These are phyloP conservation scores for Cajanus cajan DNA, from an alignment of 306 rosid genomes.

Conservation along the genomic window DNA sequence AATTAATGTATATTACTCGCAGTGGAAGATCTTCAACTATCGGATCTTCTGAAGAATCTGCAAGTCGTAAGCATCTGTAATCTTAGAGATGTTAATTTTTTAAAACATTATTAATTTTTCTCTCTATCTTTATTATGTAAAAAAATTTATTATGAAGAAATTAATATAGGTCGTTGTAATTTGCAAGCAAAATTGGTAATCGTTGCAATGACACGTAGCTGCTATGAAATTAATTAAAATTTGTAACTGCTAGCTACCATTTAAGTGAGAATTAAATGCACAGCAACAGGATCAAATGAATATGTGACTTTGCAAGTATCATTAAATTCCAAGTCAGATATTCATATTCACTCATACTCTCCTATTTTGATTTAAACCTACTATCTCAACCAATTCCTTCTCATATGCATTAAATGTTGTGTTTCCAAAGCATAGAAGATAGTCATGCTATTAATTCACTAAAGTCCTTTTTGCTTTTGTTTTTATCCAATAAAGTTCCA, in stretches of 20 bases:
- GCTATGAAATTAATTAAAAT: conserved; percentile 6
- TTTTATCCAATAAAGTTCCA: background rate
- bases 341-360: conserved; percentile 1
- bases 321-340: conserved; percentile 20
- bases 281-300: conserved; percentile 8
- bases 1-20: too few relatives aligned
- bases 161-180: background rate
- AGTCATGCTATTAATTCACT: background rate
- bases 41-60: too few relatives aligned
- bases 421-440: background rate
- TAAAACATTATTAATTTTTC: too few relatives aligned
- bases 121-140: too few relatives aligned
- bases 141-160: too few relatives aligned
- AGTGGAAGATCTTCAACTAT: too few relatives aligned
- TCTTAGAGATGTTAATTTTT: background rate
- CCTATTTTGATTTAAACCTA: background rate
- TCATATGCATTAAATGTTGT: background rate
- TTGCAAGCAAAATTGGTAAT: background rate
- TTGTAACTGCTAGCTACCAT: conserved; percentile 40
- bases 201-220: background rate
- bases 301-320: conserved; percentile 28
- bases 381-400: conserved; percentile 10
- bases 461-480: background rate
- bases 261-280: conserved; percentile 41
- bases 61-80: too few relatives aligned